Conservation (phyloP, 768 basidiomycete species). For the Cubamyces lactineus region DNA sequence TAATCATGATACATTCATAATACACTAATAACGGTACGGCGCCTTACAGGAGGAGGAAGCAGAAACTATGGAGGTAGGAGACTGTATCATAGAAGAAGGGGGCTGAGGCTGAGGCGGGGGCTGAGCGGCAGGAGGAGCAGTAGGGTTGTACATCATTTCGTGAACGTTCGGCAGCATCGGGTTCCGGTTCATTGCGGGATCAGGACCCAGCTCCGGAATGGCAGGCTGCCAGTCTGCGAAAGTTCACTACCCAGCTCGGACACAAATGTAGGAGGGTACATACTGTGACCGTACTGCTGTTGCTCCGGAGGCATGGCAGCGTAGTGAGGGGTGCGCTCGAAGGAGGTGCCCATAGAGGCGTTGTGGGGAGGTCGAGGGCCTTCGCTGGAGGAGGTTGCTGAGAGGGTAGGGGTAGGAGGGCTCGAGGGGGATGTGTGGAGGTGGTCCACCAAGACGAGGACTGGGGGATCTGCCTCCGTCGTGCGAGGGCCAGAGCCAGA, state of each 20-base stretch:
- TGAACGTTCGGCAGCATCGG: constrained; percentile 35
- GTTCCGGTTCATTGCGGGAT: constrained; percentile 28
- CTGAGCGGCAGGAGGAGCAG: constrained; percentile 18
- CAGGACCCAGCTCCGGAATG: constrained; percentile 34
- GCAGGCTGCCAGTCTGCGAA: constrained; percentile 34
- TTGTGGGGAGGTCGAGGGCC: constrained; percentile 40
- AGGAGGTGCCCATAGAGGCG: constrained; percentile 34
- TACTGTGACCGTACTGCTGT: constrained; percentile 33
- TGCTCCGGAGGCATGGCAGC: constrained; percentile 29
- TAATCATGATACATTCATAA: constrained; percentile 74
- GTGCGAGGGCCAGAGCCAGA: constrained; percentile 68
- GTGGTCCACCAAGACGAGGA: constrained; percentile 54
- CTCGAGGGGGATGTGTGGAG: constrained; percentile 43
- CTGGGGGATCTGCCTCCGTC: constrained; percentile 57
- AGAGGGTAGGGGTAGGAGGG: constrained; percentile 52
- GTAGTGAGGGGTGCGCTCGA: constrained; percentile 36
- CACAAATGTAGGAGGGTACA: constrained; percentile 30
- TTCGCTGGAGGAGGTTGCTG: constrained; percentile 43
- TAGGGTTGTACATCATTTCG: constrained; percentile 31
- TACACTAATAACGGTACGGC: constrained; percentile 70
- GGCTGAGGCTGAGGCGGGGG: constrained; percentile 25
- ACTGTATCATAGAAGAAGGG: constrained; percentile 40
- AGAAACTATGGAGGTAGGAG: constrained; percentile 56
- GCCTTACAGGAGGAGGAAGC: constrained; percentile 63
- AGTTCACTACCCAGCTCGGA: constrained; percentile 32